Evolutionary conservation across 108 stramenopile genomes (phyloP), one percentile per base, ranked within the genome.

Genomic region (Fragilaria radians): DNA sequence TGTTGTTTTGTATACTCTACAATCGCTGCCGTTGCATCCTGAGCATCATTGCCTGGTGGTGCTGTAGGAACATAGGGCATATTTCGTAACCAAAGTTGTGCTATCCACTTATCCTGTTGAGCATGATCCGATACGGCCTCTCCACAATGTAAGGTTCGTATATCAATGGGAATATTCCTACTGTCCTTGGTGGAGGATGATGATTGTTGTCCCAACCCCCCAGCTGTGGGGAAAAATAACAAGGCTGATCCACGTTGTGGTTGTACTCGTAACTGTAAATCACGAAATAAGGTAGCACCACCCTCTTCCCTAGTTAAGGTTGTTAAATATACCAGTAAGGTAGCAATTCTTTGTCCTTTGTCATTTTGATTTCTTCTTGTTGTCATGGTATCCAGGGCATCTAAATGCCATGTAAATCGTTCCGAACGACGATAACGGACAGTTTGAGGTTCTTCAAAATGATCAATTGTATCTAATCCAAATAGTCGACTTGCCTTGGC

Each of bases 201-300:
- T n/a, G n/a, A n/a, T n/a, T n/a, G n/a, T n/a, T n/a, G n/a, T 3
- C 83, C 79, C 17, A 86, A 76, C 14, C 83, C 85, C 32, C 85
- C 85, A 5, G 89, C 89, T 1, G 89, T 74, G 18, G 89, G 89
- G 66, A 91, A 91, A 69, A 91, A 91, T n/a, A 91, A 56, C 9
- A 86, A 68, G 4, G 89, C 89, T 9, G 89, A 76, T 49, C 89
- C 85, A 57, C 85, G 82, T 46, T 71, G 73, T 26, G 89, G 89
- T 69, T 69, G 78, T 30, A 32, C 56, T 3, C 30, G 17, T n/a
- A 32, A 21, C 32, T n/a, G 32, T 5, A 91, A 66, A 61, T 91
- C 89, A 19, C 89, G 78, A 68, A 91, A 91, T 54, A 91, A 74
- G 24, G 89, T 91, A 24, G 81, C 74, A 32, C 89, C 89, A 23